Percentiles rank a stretch among this genome's conserved stretches.
These are phyloP conservation scores for Pelagophyceae sp. DNA, from an alignment of 352 stramenopile species.

Conservation along the genomic window DNA sequence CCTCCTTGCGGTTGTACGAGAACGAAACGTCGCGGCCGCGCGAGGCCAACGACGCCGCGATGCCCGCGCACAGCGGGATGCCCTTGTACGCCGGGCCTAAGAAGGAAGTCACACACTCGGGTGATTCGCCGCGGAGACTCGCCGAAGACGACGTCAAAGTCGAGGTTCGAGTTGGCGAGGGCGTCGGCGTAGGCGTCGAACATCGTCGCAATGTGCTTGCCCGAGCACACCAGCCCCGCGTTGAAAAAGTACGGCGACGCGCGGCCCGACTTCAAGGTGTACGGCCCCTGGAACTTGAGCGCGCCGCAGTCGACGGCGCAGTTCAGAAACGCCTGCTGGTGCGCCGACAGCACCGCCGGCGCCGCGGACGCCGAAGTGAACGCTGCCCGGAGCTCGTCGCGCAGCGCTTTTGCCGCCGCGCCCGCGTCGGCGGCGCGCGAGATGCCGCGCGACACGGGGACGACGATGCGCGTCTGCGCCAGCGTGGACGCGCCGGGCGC, in stretches of 20 bases:
- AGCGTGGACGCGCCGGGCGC: neutral
- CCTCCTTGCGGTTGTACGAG: constrained; percentile 98
- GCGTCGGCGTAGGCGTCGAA: constrained; percentile 84
- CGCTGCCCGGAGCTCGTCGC: constrained; percentile 84
- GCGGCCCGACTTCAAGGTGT: constrained; percentile 94
- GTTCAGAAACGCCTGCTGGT: constrained; percentile 89
- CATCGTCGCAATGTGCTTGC: constrained; percentile 75
- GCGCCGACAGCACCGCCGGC: constrained; percentile 38
- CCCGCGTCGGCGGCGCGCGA: constrained; percentile 75
- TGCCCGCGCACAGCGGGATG: constrained; percentile 88
- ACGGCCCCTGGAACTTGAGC: constrained; percentile 88
- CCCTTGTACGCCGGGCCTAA: constrained; percentile 99
- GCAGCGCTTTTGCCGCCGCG: constrained; percentile 72
- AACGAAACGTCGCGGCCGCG: constrained; percentile 85
- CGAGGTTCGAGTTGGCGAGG: constrained; percentile 54
- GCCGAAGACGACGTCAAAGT: constrained; percentile 98
- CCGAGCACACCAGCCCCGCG: constrained; percentile 89
- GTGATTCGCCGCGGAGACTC: no score
- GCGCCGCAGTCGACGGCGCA: constrained; percentile 87
- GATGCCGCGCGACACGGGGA: constrained; percentile 93
- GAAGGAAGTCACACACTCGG: no score
- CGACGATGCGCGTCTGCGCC: constrained; percentile 74
- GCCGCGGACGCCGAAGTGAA: constrained; percentile 28
- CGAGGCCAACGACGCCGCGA: constrained; percentile 78
- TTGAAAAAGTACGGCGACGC: constrained; percentile 99